Conservation (phyloP, 2,329 filamentous ascomycete genomes). For the Metarhizium sp. region DNA sequence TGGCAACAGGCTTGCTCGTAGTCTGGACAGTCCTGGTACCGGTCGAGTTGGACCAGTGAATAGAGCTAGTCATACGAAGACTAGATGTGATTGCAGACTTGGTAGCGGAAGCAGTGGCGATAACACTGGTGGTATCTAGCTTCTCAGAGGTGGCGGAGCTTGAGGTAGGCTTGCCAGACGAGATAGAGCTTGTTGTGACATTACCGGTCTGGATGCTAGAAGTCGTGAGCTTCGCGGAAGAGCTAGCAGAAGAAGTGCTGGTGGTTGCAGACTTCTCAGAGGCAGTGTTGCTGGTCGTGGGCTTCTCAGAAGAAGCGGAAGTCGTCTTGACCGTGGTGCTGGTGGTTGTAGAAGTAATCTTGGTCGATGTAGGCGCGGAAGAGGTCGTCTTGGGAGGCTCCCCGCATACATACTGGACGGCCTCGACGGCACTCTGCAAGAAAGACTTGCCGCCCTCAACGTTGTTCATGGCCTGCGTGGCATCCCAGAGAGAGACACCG, state of each 20-base stretch:
- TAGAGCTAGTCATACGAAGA: neutral
- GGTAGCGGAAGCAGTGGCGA: neutral
- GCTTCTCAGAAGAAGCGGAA: constrained; percentile 4
- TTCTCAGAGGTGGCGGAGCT: neutral
- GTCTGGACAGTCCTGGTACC: neutral
- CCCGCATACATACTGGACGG: constrained; percentile 27
- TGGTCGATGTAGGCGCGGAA: constrained; percentile 4
- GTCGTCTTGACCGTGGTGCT: constrained; percentile 3
- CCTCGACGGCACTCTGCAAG: constrained; percentile 26
- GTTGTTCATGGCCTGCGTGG: constrained; percentile 24
- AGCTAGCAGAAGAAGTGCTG: neutral
- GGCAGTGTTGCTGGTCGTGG: neutral
- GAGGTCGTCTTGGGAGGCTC: constrained; percentile 14
- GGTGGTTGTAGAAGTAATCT: constrained; percentile 5
- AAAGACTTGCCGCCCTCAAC: constrained; percentile 25
- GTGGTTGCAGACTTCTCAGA: constrained; percentile 1
- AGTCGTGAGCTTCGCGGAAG: neutral
- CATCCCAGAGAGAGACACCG: constrained; percentile 38
- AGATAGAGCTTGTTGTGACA: too few species aligned
- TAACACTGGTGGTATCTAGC: neutral
- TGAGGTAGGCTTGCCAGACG: neutral
- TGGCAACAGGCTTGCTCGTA: constrained; percentile 13
- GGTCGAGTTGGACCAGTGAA: constrained; percentile 10
- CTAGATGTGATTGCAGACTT: neutral
- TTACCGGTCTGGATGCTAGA: neutral